A percentile compares a stretch with the other conserved stretches of the same genome.
Evolutionary conservation across 352 stramenopile species (phyloP).

Genomic region (Phytophthora pseudosyringae): DNA sequence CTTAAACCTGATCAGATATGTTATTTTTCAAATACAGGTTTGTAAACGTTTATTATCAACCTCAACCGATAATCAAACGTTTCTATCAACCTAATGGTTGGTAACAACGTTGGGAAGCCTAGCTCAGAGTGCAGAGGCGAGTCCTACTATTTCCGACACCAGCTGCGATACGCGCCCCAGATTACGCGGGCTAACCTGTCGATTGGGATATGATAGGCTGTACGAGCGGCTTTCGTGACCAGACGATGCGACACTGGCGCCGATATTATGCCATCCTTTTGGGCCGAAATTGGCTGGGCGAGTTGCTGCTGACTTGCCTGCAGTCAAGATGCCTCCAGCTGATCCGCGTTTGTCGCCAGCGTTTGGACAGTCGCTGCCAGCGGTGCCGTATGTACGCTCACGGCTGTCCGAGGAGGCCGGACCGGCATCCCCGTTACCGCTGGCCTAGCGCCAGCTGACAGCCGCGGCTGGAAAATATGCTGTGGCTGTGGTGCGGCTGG

Average conservation of each 20-base stretch:
- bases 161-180: constrained; percentile 16
- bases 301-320: background rate
- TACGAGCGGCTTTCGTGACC: constrained; percentile 3
- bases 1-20: no score
- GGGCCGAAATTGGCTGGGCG: background rate
- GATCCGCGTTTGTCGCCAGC: background rate
- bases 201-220: background rate
- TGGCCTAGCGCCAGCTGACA: background rate
- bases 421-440: constrained; percentile 1
- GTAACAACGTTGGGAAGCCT: no score
- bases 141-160: constrained; percentile 13
- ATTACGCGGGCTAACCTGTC: constrained; percentile 18
- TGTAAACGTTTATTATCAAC: no score
- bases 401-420: background rate
- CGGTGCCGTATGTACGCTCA: background rate
- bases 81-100: no score
- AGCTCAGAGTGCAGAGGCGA: constrained; percentile 17
- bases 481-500: constrained; percentile 13
- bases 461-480: constrained; percentile 12
- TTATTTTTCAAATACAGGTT: no score
- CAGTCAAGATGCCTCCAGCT: background rate
- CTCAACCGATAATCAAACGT: no score
- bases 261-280: constrained; percentile 6
- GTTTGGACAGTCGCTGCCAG: constrained; percentile 19
- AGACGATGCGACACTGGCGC: constrained; percentile 21